Conservation (phyloP, 345 rosid genomes). For the Euphorbia peplus region DNA sequence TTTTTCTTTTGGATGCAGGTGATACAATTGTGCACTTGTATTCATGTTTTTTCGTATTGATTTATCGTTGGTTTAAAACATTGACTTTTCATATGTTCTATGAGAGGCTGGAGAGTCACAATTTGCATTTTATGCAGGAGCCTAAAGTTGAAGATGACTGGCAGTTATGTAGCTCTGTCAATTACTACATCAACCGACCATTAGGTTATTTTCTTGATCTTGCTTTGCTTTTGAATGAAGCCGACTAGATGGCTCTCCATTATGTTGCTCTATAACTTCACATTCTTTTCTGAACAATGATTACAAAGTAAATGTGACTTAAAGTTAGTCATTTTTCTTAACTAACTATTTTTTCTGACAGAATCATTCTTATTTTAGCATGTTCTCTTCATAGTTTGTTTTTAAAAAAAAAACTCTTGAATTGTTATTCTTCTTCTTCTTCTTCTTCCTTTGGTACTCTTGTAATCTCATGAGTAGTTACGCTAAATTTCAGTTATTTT, state of each 20-base stretch:
- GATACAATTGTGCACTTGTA: neutral
- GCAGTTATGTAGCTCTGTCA: slow-evolving; percentile 62
- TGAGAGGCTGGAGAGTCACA: neutral
- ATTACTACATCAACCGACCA: slow-evolving; percentile 65
- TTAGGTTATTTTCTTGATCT: slow-evolving; percentile 42
- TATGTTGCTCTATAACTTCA: neutral
- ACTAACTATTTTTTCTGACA: neutral
- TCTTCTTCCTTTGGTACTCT: too few relatives aligned
- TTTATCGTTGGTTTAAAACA: neutral
- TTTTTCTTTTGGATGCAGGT: slow-evolving; percentile 98
- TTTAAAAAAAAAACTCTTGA: too few relatives aligned
- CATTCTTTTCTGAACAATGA: neutral
- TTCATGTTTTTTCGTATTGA: neutral
- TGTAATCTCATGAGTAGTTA: neutral
- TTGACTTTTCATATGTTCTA: neutral
- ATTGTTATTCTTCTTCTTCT: too few relatives aligned
- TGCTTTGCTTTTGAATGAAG: neutral
- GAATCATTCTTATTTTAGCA: neutral
- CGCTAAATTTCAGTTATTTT: neutral
- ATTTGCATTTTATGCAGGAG: slow-evolving; percentile 46
- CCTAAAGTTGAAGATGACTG: slow-evolving; percentile 70
- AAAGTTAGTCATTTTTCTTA: neutral
- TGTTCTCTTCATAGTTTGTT: too few relatives aligned
- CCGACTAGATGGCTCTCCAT: neutral
- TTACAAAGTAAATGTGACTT: neutral